phyloP scores from a whole-genome alignment of 371 early-diverging fungal species.

The Saksenaea oblongispora region DNA sequence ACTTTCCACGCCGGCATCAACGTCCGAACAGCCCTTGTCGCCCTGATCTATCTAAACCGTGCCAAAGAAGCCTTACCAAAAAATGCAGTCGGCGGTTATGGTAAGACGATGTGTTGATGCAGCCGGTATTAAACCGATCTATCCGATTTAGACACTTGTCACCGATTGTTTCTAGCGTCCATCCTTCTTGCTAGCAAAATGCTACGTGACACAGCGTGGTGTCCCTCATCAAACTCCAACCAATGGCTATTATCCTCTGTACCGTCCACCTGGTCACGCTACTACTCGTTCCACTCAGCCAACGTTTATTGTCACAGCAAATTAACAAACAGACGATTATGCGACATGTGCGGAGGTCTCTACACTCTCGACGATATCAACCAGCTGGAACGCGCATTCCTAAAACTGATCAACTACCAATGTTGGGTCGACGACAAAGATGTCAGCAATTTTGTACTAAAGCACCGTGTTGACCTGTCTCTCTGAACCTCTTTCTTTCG shows the following conservation, averaged over 20 bases:
- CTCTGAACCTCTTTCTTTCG: conserved; percentile 20
- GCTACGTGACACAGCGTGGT: conserved; percentile 66
- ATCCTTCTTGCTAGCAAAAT: conserved; percentile 76
- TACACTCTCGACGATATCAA: conserved; percentile 38
- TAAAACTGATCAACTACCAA: conserved; percentile 44
- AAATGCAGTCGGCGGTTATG: conserved; percentile 42
- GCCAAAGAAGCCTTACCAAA: conserved; percentile 41
- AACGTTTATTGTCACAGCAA: conserved; percentile 13
- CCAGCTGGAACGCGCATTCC: conserved; percentile 41
- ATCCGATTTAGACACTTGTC: conserved; percentile 40
- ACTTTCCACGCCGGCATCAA: conserved; percentile 42
- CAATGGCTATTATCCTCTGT: not conserved
- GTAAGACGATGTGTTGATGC: too few relatives aligned
- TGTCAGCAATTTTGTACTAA: conserved; percentile 31
- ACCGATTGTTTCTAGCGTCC: conserved; percentile 80
- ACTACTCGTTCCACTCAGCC: conserved; percentile 12
- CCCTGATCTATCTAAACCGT: conserved; percentile 45
- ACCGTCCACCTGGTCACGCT: conserved; percentile 12
- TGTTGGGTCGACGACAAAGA: conserved; percentile 46
- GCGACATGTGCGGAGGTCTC: conserved; percentile 39
- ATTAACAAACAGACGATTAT: conserved; percentile 33
- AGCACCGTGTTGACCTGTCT: conserved; percentile 37
- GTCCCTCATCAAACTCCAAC: conserved; percentile 6
- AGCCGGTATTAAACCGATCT: too few relatives aligned
- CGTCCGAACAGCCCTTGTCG: conserved; percentile 38